Evolutionary conservation across 1,139 yeast species (phyloP), one percentile per base, ranked within the genome.

Genomic region (Yamadazyma atlantica): DNA sequence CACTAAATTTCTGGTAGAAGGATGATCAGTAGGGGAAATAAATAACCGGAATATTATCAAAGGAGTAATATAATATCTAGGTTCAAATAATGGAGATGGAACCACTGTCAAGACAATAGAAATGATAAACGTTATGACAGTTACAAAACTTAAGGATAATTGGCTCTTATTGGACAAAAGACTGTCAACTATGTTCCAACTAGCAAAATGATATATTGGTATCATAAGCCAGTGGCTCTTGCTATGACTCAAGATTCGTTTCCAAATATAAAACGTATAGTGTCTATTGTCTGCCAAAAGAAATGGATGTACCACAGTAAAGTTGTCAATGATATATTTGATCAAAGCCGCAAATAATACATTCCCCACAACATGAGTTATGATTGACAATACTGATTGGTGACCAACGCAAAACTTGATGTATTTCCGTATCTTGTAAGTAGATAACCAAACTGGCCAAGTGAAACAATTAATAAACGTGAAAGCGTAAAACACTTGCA

Each of bases 211-310:
- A 56, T 89, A 89, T 1, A 81, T 57, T 2, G 95, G 90, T 0
- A 82, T 69, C 48, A 82, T 58, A 35, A 72, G 56, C 42, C 69
- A 52, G 35, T 73, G 55, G 44, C 73, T 62, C 50, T 70, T 57
- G 14, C 57, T 60, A 23, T 66, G 65, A 43, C 68, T 60, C 29
- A 87, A 68, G 13, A 90, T 52, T 42, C 75, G 75, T 40, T 79
- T 76, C 77, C 85, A 87, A 27, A 92, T 64, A 62, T 92, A 94
- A 57, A 92, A 92, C 0, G 96, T 82, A 57, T 81, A 88, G 57
- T 92, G 98, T 46, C 98, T 78, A 62, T 94, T 94, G 58, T 94
- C 99, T 0, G 98, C 95, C 34, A 90, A 69, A 29, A 92, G 60
- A 59, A 90, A 94, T 9, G 97, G 97, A 56, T 94, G 98, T 4